Evolutionary conservation across 2,329 filamentous ascomycete genomes (phyloP), one percentile per base, ranked within the genome.

Genomic region (Microsporum ferrugineum): DNA sequence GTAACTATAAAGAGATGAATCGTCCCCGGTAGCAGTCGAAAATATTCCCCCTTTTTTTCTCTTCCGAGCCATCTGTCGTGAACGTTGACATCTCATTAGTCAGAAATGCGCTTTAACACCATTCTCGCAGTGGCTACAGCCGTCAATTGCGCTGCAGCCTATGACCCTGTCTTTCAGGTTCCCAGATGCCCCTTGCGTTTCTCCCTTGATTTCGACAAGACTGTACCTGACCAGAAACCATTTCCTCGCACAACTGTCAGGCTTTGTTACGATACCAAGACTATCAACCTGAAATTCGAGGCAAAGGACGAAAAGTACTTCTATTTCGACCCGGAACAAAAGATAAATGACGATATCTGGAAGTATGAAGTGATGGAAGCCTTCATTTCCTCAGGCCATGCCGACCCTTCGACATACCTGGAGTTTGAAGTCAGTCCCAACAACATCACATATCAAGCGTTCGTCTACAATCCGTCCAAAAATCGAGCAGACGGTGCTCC

Each of bases 351-450:
- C 57, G 71, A 75, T 51, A 77, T 81, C 57, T 81, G 74, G 71
- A 65, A 73, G 59, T 80, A 80, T 66, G 77, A 80, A 64, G 78
- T 80, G 39, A 78, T 81, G 75, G 79, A 80, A 65, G 74, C 74
- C 8, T 81, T 81, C 65, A 73, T 81, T 63, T 71, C 76, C 66
- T 72, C 68, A 38, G 79, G 79, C 59, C 75, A 70, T 62, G 71
- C 73, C 43, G 76, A 80, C 66, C 79, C 79, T 0, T 71, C 76
- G 68, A 78, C 74, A 1, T 81, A 81, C 66, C 71, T 81, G 62
- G 79, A 81, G 69, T 78, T 79, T 65, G 79, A 81, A 67, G 74
- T 81, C 47, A 79, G 69, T 66, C 79, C 79, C 57, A 78, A 79
- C 71, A 80, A 81, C 62, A 73, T 77, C 59, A 81, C 78, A 27